Evolutionary conservation across 805 yeast genomes (phyloP).

Genomic region (Wickerhamomyces ciferrii): DNA sequence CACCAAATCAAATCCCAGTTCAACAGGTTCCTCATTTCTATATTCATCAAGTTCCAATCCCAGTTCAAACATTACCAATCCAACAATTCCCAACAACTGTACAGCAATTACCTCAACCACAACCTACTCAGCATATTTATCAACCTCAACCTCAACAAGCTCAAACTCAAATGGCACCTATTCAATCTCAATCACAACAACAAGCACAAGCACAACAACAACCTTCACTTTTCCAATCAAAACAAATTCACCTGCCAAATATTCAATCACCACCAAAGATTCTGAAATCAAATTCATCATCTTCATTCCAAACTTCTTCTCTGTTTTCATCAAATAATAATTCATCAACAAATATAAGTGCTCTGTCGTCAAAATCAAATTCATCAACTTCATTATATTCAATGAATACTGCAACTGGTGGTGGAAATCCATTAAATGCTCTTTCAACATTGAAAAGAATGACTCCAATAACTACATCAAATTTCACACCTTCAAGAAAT

Average conservation of each 20-base stretch:
- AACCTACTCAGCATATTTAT: not conserved
- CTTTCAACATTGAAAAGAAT: slow-evolving; percentile 24
- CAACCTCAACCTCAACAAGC: not conserved
- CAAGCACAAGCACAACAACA: slow-evolving; percentile 1
- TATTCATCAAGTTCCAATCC: slow-evolving; percentile 1
- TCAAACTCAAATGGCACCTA: no score
- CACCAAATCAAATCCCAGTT: not conserved
- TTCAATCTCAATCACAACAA: not conserved
- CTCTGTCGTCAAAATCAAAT: slow-evolving; percentile 21
- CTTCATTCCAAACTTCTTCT: slow-evolving; percentile 19
- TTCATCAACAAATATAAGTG: slow-evolving; percentile 21
- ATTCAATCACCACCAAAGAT: slow-evolving; percentile 25
- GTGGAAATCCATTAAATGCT: slow-evolving; percentile 14
- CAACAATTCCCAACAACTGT: slow-evolving; percentile 15
- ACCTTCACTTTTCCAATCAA: slow-evolving; percentile 13
- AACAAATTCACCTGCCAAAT: slow-evolving; percentile 19
- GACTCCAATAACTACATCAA: slow-evolving; percentile 31
- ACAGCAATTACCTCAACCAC: slow-evolving; percentile 6
- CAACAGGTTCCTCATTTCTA: not conserved
- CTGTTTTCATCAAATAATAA: slow-evolving; percentile 18
- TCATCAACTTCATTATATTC: slow-evolving; percentile 22
- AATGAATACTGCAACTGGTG: slow-evolving; percentile 2
- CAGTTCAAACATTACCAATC: slow-evolving; percentile 12
- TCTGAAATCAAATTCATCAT: slow-evolving; percentile 17
- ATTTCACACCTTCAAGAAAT: slow-evolving; percentile 20